These are phyloP conservation scores for Cucurbita pepo DNA, from an alignment of 306 rosid species.

Conservation along the genomic window DNA sequence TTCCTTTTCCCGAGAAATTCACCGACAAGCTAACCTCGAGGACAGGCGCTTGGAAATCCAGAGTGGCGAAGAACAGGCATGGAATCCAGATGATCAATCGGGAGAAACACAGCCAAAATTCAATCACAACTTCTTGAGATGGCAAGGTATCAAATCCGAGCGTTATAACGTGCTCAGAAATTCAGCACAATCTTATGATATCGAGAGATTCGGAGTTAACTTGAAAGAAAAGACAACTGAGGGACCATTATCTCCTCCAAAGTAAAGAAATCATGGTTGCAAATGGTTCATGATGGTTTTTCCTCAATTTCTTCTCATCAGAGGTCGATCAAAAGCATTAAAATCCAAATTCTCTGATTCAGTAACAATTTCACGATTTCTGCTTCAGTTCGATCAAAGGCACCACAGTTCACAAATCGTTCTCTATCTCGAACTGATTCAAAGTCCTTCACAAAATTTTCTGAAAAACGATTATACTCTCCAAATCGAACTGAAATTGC, in stretches of 20 bases:
- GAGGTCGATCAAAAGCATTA: not conserved
- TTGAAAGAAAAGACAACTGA: constrained; percentile 15
- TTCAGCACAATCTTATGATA: constrained; percentile 23
- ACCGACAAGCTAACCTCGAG: constrained; percentile 1
- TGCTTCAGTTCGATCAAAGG: constrained; percentile 4
- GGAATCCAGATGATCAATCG: constrained; percentile 18
- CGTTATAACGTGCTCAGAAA: constrained; percentile 23
- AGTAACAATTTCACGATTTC: constrained; percentile 7
- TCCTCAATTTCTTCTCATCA: not conserved
- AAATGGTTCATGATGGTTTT: constrained; percentile 7
- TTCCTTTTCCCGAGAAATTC: not conserved
- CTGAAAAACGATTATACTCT: not conserved
- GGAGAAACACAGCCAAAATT: not conserved
- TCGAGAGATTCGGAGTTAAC: constrained; percentile 11
- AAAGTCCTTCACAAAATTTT: not conserved
- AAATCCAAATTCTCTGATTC: constrained; percentile 8
- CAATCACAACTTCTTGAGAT: constrained; percentile 31
- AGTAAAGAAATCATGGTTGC: constrained; percentile 7
- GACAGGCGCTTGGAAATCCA: not conserved
- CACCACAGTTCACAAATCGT: not conserved
- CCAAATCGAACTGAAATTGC: not conserved
- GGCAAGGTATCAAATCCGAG: constrained; percentile 49
- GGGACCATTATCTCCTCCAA: constrained; percentile 11
- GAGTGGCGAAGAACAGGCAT: constrained; percentile 10
- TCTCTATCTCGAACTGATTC: not conserved